Conservation (phyloP, 2,329 filamentous ascomycete genomes). For the Aspergillus arachidicola region DNA sequence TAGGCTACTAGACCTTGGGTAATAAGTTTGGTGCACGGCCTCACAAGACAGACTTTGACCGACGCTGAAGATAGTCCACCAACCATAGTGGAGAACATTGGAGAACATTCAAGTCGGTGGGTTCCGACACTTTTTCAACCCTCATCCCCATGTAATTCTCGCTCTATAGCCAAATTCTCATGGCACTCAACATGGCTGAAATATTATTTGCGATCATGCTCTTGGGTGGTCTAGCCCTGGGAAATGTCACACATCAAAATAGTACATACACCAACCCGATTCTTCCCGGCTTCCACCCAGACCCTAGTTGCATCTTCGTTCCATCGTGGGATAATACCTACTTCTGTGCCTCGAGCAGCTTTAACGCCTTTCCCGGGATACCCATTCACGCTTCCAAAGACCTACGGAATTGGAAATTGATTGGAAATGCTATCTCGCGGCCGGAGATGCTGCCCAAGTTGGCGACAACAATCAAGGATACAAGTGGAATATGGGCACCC, state of each 20-base stretch:
- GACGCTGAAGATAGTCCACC: not conserved
- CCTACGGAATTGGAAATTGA: slow-evolving; percentile 29
- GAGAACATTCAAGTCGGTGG: not conserved
- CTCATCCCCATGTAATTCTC: not conserved
- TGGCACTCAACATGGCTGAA: not conserved
- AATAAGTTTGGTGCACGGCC: not conserved
- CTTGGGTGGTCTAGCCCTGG: too few species aligned
- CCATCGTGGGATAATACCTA: slow-evolving; percentile 36
- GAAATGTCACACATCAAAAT: not conserved
- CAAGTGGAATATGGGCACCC: slow-evolving; percentile 46
- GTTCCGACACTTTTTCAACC: not conserved
- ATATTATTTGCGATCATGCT: not conserved
- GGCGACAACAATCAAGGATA: slow-evolving; percentile 18
- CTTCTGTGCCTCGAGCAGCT: slow-evolving; percentile 50
- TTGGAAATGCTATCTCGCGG: slow-evolving; percentile 29
- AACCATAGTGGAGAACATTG: not conserved
- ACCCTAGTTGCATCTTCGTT: slow-evolving; percentile 51
- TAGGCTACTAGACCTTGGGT: not conserved
- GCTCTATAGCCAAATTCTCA: not conserved
- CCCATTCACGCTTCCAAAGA: slow-evolving; percentile 51
- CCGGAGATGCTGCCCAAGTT: slow-evolving; percentile 41
- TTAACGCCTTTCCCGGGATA: slow-evolving; percentile 49
- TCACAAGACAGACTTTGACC: not conserved
- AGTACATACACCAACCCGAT: slow-evolving; percentile 43
- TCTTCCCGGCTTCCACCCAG: slow-evolving; percentile 50